Percentiles rank a stretch among this genome's conserved stretches.
Evolutionary conservation across 208 protist species (phyloP).

Genomic region (Leishmania lainsoni): DNA sequence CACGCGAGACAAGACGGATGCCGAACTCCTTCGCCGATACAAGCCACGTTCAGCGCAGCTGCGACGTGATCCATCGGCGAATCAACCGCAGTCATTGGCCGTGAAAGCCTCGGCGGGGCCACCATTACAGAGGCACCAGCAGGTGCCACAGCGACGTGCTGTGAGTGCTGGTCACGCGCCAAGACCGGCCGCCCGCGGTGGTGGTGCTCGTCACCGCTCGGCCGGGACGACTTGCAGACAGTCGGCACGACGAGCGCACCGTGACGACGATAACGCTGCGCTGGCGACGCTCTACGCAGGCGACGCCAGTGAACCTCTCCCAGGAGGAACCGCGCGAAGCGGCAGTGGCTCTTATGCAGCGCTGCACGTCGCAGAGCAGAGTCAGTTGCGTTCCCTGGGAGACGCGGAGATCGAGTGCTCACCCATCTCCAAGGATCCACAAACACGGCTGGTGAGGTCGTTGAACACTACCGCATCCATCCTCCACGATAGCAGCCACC

Average conservation of each 20-base stretch:
- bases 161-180: not conserved
- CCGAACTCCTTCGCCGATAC: conserved; percentile 35
- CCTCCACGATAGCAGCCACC: conserved; percentile 1
- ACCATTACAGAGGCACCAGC: not conserved
- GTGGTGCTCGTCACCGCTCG: not conserved
- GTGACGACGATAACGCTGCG: not conserved
- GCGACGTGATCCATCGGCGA: conserved; percentile 1
- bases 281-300: not conserved
- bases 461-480: conserved; percentile 33
- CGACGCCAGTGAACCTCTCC: not conserved
- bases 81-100: not conserved
- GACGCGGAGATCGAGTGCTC: conserved; percentile 36
- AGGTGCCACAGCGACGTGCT: not conserved
- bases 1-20: not conserved
- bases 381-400: not conserved
- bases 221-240: not conserved
- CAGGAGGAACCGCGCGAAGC: not conserved
- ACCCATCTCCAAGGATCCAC: conserved; percentile 34
- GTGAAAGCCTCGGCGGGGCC: not conserved
- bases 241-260: not conserved
- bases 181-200: not conserved
- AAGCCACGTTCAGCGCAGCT: conserved; percentile 18
- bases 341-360: conserved; percentile 18
- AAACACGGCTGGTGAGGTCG: conserved; percentile 17
- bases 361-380: conserved; percentile 14